Base-by-base conservation (phyloP, 2,329 filamentous ascomycete genomes). In the Verticillium tricorpus region DNA sequence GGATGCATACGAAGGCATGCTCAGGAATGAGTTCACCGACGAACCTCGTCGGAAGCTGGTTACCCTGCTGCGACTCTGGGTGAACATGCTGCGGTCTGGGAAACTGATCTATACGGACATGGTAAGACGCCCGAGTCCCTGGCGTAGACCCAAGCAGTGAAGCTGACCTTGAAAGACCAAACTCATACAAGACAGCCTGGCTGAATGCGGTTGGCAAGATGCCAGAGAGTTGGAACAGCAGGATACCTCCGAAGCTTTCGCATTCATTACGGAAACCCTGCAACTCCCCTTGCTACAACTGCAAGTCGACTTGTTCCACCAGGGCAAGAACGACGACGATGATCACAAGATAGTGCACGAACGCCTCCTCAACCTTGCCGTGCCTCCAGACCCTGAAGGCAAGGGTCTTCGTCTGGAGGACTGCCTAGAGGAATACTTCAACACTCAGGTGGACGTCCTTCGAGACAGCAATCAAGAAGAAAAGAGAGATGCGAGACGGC, bases 271-370 rank as follows among this genome's bases (percentile, higher is more conserved):
- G 0, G 93, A 93, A 67, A 92, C 89, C 25, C 82, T 99, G 22
- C 89, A 96, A 68, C 77, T 98, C 17, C 95, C 95, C 7, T 81
- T 98, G 2, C 83, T 98, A 31, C 93, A 93, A 0, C 77, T 98
- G 40, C 96, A 97, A 72, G 94, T 97, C 80, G 93, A 98, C 71
- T 87, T 98, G 15, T 97, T 94, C 68, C 95, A 97, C 70, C 91
- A 92, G 28, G 95, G 94, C 15, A 92, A 91, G 70, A 89, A 91
- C 64, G 89, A 90, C 58, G 86, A 87, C 50, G 93, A 96, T 67
- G 95, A 99, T 70, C 94, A 98, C 79, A 97, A 96, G 72, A 92
- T 97, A 62, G 88, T 97, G 60, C 94, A 96, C 67, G 95, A 99
- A 76, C 84, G 95, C 60, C 78, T 97, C 25, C 81, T 99, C 7